Evolutionary conservation across 768 basidiomycete genomes (phyloP).

Genomic region (Mrakia blollopis): DNA sequence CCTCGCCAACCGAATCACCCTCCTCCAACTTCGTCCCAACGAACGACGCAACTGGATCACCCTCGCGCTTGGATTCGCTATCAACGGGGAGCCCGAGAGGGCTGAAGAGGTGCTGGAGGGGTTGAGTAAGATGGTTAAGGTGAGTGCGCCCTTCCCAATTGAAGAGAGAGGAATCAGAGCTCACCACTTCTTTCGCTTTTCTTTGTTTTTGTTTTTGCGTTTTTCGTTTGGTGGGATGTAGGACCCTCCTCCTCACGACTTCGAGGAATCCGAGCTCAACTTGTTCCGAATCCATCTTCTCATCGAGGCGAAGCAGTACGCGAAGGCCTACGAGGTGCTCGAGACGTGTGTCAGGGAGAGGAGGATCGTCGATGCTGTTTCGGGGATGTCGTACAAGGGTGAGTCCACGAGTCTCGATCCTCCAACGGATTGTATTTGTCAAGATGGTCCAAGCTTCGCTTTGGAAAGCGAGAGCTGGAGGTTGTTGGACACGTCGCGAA

Average conservation of each 20-base stretch:
- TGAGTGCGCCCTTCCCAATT: conserved; percentile 38
- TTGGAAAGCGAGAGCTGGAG: not conserved
- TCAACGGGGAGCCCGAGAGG: conserved; percentile 67
- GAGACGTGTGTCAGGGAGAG: conserved; percentile 40
- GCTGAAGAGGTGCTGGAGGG: conserved; percentile 68
- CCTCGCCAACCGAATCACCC: conserved; percentile 72
- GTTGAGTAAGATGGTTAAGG: conserved; percentile 68
- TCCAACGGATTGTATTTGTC: too few species aligned
- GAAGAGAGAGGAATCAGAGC: not conserved
- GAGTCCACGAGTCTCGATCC: not conserved
- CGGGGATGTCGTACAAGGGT: conserved; percentile 42
- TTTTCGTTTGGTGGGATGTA: not conserved
- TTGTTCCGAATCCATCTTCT: conserved; percentile 70
- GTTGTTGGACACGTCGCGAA: not conserved
- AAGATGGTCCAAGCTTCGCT: too few species aligned
- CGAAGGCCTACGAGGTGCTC: conserved; percentile 39
- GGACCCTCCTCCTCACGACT: conserved; percentile 48
- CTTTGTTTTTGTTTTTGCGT: not conserved
- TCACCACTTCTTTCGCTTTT: not conserved
- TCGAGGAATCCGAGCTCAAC: conserved; percentile 75
- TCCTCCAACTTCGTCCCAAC: conserved; percentile 73
- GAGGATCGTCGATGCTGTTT: conserved; percentile 55
- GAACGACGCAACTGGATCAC: conserved; percentile 85
- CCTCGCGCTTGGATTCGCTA: conserved; percentile 79
- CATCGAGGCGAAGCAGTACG: conserved; percentile 57